Conservation (phyloP, 1,284 basidiomycete genomes). For the Puccinia novopanici region DNA sequence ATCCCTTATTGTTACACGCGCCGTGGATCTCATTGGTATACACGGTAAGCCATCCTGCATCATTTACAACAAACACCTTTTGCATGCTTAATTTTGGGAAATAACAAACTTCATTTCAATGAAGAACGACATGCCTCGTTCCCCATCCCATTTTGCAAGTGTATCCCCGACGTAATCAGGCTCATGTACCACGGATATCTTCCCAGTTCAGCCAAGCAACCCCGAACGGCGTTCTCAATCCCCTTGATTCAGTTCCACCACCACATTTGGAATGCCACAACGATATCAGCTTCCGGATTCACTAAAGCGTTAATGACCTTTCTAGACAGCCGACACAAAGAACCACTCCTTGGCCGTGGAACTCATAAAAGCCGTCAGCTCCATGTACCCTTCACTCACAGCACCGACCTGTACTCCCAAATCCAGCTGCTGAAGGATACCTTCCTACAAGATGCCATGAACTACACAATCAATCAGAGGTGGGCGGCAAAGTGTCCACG, state of each 20-base stretch:
- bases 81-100: not conserved
- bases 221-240: constrained; percentile 20
- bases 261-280: constrained; percentile 1
- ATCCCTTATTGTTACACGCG: no score
- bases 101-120: not conserved
- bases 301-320: constrained; percentile 4
- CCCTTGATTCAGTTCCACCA: constrained; percentile 35
- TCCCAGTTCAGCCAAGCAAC: not conserved
- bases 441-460: not conserved
- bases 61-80: not conserved
- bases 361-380: not conserved
- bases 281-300: not conserved
- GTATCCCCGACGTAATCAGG: constrained; percentile 1
- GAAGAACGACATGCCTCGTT: not conserved
- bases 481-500: constrained; percentile 25
- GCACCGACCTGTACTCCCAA: not conserved
- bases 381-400: not conserved
- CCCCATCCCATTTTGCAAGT: constrained; percentile 4
- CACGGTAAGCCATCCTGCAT: no score
- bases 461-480: not conserved
- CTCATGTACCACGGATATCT: constrained; percentile 14
- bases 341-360: not conserved
- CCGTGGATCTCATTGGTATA: constrained; percentile 1
- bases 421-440: not conserved
- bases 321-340: not conserved